A percentile compares a stretch with the other conserved stretches of the same genome.
Evolutionary conservation across 169 alveolate species (phyloP).

Genomic region (Fabrea salina): DNA sequence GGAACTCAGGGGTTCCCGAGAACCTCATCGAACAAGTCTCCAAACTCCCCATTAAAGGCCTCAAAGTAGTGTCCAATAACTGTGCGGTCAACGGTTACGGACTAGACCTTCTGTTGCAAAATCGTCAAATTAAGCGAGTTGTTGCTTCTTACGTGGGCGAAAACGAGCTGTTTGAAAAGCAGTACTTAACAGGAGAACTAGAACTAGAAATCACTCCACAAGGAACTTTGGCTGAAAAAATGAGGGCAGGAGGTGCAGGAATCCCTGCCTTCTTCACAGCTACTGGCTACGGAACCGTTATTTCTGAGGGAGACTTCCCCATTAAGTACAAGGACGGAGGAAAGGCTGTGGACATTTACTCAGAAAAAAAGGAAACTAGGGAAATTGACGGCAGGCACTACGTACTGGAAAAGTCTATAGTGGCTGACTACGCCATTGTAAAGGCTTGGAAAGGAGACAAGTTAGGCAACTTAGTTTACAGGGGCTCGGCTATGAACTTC

Average conservation of each 20-base stretch:
- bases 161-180: conserved; percentile 45
- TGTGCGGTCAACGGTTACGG: conserved; percentile 51
- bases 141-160: conserved; percentile 70
- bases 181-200: conserved; percentile 62
- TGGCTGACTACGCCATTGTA: conserved; percentile 57
- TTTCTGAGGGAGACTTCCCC: conserved; percentile 62
- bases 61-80: conserved; percentile 55
- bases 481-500: conserved; percentile 65
- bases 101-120: conserved; percentile 44
- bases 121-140: conserved; percentile 50
- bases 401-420: conserved; percentile 56
- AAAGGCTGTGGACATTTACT: conserved; percentile 32
- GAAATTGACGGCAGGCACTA: conserved; percentile 52
- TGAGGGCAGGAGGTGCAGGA: conserved; percentile 81
- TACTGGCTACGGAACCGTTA: conserved; percentile 69
- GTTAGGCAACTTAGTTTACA: conserved; percentile 58
- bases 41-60: conserved; percentile 34
- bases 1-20: conserved; percentile 74
- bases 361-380: conserved; percentile 58
- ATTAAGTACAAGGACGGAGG: conserved; percentile 39
- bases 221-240: conserved; percentile 74
- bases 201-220: conserved; percentile 74
- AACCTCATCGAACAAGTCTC: conserved; percentile 49
- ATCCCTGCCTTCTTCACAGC: conserved; percentile 77
- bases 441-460: conserved; percentile 71